Conservation (phyloP, 2,329 filamentous ascomycete species). For the Aurifilum marmelostoma region DNA sequence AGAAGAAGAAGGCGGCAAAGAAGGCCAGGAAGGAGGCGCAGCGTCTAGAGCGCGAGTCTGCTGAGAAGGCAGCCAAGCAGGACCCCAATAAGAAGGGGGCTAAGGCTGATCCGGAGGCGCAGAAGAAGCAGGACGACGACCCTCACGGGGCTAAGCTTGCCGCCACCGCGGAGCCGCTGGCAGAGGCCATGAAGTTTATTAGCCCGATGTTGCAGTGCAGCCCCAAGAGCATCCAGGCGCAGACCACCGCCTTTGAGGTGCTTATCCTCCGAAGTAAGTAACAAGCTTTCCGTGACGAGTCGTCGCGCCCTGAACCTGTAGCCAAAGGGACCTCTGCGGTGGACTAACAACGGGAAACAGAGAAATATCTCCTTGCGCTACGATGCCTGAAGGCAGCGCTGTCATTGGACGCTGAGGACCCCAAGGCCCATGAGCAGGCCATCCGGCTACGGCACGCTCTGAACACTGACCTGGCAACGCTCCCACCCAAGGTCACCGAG, state of each 20-base stretch:
- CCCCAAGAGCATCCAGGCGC: slow-evolving; percentile 78
- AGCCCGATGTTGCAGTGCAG: slow-evolving; percentile 79
- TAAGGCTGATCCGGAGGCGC: slow-evolving; percentile 59
- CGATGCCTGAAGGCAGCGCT: slow-evolving; percentile 79
- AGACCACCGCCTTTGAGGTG: slow-evolving; percentile 88
- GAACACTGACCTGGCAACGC: slow-evolving; percentile 58
- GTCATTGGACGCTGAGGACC: slow-evolving; percentile 68
- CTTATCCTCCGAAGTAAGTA: slow-evolving; percentile 78
- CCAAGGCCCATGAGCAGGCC: slow-evolving; percentile 75
- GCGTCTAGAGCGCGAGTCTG: slow-evolving; percentile 72
- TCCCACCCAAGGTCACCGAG: slow-evolving; percentile 67
- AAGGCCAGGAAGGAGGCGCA: slow-evolving; percentile 80
- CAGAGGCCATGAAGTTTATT: slow-evolving; percentile 86
- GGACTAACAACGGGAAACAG: slow-evolving; percentile 51
- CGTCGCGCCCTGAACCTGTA: not conserved
- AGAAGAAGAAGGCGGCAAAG: slow-evolving; percentile 85
- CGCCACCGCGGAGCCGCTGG: slow-evolving; percentile 79
- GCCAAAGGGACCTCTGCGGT: not conserved
- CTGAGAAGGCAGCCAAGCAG: slow-evolving; percentile 76
- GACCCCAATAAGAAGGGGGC: slow-evolving; percentile 79
- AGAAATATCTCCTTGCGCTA: slow-evolving; percentile 84
- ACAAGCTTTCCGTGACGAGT: slow-evolving; percentile 27
- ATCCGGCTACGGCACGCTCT: slow-evolving; percentile 69
- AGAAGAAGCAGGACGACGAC: slow-evolving; percentile 89
- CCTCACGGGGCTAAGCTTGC: slow-evolving; percentile 80